Conservation (phyloP, 345 rosid species). For the Hypericum androsaemum region DNA sequence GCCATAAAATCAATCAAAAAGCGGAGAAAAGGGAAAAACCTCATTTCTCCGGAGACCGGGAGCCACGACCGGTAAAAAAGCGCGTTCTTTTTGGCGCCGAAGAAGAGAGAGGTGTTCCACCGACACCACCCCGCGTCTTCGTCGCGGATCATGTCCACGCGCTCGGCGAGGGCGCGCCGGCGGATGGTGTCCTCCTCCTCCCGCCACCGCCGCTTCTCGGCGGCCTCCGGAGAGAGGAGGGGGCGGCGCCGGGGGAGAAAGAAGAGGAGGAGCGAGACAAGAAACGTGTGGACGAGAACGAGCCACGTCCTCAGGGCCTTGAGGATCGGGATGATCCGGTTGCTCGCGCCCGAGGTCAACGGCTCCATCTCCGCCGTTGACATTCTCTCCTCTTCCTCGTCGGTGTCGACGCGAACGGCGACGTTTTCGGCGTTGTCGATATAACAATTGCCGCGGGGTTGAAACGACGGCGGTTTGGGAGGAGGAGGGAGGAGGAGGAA, state of each 20-base stretch:
- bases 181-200: constrained; percentile 89
- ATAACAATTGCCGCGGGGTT: too few species aligned
- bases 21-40: constrained; percentile 25
- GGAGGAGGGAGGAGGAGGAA: too few species aligned
- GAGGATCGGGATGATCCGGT: constrained; percentile 75
- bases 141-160: constrained; percentile 38
- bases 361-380: constrained; percentile 60
- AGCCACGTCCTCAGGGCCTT: constrained; percentile 37
- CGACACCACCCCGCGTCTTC: constrained; percentile 35
- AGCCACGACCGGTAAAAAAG: constrained; percentile 87
- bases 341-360: constrained; percentile 94
- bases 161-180: constrained; percentile 77
- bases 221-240: constrained; percentile 15
- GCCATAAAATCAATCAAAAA: background rate
- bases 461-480: too few species aligned
- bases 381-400: constrained; percentile 14
- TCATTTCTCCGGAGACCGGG: constrained; percentile 51
- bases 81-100: constrained; percentile 53
- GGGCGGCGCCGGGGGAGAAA: constrained; percentile 57
- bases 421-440: too few species aligned
- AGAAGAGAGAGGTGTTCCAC: constrained; percentile 50
- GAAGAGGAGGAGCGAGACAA: constrained; percentile 44
- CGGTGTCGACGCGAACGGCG: too few species aligned
- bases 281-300: constrained; percentile 38
- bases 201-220: constrained; percentile 32